Evolutionary conservation across 1,139 yeast species (phyloP).

Genomic region (Chernovozyma aurita): DNA sequence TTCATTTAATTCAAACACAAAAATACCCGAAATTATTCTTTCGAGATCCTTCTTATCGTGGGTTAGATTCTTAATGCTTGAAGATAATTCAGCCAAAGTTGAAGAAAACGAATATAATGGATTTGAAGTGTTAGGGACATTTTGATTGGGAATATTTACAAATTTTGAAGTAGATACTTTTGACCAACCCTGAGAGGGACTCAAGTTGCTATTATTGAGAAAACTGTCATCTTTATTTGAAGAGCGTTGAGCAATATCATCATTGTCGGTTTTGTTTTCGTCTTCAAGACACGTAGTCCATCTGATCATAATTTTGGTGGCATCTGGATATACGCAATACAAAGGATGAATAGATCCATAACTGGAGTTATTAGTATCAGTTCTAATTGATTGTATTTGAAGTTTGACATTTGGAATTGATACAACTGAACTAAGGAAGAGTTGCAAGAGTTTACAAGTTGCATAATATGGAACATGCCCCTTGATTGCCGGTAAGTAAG

Average conservation of each 20-base stretch:
- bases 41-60: slow-evolving; percentile 35
- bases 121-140: background rate
- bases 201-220: background rate
- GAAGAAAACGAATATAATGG: slow-evolving; percentile 16
- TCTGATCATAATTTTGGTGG: slow-evolving; percentile 53
- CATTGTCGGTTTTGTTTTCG: slow-evolving; percentile 12
- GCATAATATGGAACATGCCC: slow-evolving; percentile 60
- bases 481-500: slow-evolving; percentile 55
- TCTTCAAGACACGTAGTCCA: slow-evolving; percentile 48
- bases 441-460: slow-evolving; percentile 49
- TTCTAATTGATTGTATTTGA: slow-evolving; percentile 45
- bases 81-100: slow-evolving; percentile 23
- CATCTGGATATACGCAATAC: slow-evolving; percentile 32
- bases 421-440: slow-evolving; percentile 50
- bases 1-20: slow-evolving; percentile 67
- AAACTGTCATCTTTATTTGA: too few species aligned
- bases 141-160: slow-evolving; percentile 9
- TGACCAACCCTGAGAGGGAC: slow-evolving; percentile 21
- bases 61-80: slow-evolving; percentile 29
- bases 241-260: slow-evolving; percentile 1
- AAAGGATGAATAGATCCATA: slow-evolving; percentile 3
- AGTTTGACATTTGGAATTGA: slow-evolving; percentile 45
- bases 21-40: slow-evolving; percentile 61
- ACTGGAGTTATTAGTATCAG: slow-evolving; percentile 9
- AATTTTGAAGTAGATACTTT: slow-evolving; percentile 26